These are phyloP conservation scores for Neoarthrinium moseri DNA, from an alignment of 2,329 filamentous ascomycete genomes.

Conservation along the genomic window DNA sequence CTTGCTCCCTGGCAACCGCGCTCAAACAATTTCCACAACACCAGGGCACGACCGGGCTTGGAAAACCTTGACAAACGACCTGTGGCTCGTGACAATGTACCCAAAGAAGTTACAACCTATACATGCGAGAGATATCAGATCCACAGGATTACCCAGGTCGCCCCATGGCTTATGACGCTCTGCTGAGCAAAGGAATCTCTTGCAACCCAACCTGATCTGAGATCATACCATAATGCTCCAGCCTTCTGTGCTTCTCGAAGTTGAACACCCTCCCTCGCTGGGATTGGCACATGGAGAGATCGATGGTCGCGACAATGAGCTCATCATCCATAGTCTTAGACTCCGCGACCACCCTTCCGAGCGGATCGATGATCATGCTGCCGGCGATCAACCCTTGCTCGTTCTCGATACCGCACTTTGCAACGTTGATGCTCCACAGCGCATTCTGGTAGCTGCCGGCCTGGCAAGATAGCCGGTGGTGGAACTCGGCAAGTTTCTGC, in stretches of 20 bases:
- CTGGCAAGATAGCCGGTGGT: conserved; percentile 51
- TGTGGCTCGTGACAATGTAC: too few species aligned
- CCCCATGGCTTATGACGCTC: too few species aligned
- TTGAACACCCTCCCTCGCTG: conserved; percentile 48
- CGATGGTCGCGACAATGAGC: conserved; percentile 48
- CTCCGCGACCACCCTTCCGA: conserved; percentile 50
- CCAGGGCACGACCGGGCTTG: too few species aligned
- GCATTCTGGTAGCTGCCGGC: conserved; percentile 52
- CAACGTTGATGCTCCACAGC: conserved; percentile 47
- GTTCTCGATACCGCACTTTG: conserved; percentile 50
- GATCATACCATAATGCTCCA: conserved; percentile 41
- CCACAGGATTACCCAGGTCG: too few species aligned
- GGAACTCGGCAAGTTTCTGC: conserved; percentile 46
- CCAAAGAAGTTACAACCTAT: too few species aligned
- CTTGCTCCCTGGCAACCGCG: too few species aligned
- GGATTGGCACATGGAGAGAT: conserved; percentile 43
- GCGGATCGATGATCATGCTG: conserved; percentile 44
- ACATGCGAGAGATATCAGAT: too few species aligned
- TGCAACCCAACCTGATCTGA: conserved; percentile 34
- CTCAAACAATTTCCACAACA: too few species aligned
- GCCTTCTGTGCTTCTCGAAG: conserved; percentile 40
- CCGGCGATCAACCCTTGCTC: conserved; percentile 46
- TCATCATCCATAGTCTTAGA: conserved; percentile 47
- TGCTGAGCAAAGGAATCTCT: conserved; percentile 3
- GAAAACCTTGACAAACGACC: too few species aligned